A percentile compares a stretch with the other conserved stretches of the same genome.
Conservation (phyloP, 768 basidiomycete genomes). For the Suillus decipiens region DNA sequence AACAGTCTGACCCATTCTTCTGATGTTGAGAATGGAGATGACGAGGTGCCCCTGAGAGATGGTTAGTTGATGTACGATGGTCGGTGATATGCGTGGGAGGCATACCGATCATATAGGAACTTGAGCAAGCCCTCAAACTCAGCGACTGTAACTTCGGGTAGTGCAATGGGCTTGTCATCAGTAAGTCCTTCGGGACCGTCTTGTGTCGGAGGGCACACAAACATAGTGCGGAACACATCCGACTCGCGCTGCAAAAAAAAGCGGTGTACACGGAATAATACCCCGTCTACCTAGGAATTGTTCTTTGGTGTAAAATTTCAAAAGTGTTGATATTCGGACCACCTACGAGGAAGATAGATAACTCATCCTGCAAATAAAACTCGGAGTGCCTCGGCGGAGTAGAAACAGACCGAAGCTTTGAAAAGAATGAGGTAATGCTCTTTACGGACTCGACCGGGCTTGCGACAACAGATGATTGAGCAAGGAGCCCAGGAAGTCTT, state of each 20-base stretch:
- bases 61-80: background rate
- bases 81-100: background rate
- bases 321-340: background rate
- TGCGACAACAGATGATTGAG: constrained; percentile 1
- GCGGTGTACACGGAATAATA: constrained; percentile 43
- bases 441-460: constrained; percentile 11
- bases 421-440: constrained; percentile 13
- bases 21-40: constrained; percentile 16
- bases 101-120: constrained; percentile 42
- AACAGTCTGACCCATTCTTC: constrained; percentile 42
- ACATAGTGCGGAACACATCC: constrained; percentile 40
- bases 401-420: constrained; percentile 1
- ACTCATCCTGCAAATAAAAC: constrained; percentile 25
- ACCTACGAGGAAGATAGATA: constrained; percentile 23
- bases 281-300: constrained; percentile 35
- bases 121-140: constrained; percentile 43
- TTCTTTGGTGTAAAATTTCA: background rate
- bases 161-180: constrained; percentile 35
- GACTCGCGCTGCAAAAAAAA: constrained; percentile 42
- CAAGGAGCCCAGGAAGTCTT: constrained; percentile 9
- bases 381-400: constrained; percentile 15
- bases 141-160: constrained; percentile 32
- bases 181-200: constrained; percentile 31
- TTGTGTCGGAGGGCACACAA: constrained; percentile 27
- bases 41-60: background rate